Base-by-base conservation (phyloP, 208 protist genomes). In the Acanthamoeba castellanii region DNA sequence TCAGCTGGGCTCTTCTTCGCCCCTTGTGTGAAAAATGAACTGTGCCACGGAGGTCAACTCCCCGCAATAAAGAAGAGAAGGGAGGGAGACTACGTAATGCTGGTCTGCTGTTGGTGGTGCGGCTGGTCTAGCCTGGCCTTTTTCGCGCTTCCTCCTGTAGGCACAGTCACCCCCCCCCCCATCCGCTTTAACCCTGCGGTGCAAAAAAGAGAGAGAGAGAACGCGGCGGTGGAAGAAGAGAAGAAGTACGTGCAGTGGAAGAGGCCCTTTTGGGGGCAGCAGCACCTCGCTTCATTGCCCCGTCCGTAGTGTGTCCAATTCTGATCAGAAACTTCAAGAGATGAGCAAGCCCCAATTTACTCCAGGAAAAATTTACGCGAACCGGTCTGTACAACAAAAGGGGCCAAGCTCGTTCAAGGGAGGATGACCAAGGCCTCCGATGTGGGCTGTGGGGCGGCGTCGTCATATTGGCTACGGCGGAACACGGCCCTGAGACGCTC, bases 371-470 rank as follows among this genome's bases (percentile, higher is more conserved):
- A 42, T 42, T 42, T 42, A 42, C 37, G 37, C 2, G 37, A n/a
- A n/a, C n/a, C n/a, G n/a, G 45, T 4, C 45, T 47, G 2, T 47
- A 47, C 45, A 47, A 42, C 37, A 42, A 1, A 42, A 42, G 3
- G n/a, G n/a, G n/a, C n/a, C n/a, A n/a, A n/a, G n/a, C n/a, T 42
- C 37, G 37, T 11, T 82, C 42, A 37, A 4, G 74, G 14, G n/a
- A 84, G 74, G 30, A 84, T 25, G 18, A 84, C 74, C 74, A 84
- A 50, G 25, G 74, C 25, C 32, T 84, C 74, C 13, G 66, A 16
- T 32, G 66, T 4, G 22, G 34, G 9, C 37, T 14, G 74, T 50
- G 14, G 74, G 74, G 32, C 68, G 68, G n/a, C 11, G 25, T 87
- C 42, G 18, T 84, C 22, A 30, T 57, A 13, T 32, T 18, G 22